Evolutionary conservation across 257 asterid species (phyloP).

Genomic region (Solanum boliviense): DNA sequence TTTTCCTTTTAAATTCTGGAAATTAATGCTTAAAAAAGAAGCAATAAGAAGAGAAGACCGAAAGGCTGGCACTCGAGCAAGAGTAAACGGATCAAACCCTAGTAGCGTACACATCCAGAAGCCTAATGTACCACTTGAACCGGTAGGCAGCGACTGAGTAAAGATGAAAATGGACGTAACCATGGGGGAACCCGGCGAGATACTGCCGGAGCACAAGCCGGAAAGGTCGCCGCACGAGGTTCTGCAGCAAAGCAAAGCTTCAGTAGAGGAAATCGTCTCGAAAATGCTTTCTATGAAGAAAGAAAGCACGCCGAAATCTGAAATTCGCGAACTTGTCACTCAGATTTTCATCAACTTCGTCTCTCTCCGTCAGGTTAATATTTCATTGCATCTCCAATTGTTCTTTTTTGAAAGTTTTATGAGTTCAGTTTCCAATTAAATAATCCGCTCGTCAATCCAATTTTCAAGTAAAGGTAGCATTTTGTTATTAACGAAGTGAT

Average conservation of each 20-base stretch:
- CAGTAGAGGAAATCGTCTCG: slow-evolving; percentile 67
- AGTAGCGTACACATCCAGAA: neutral
- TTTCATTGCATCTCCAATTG: neutral
- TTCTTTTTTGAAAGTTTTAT: neutral
- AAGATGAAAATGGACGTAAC: slow-evolving; percentile 28
- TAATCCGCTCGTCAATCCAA: neutral
- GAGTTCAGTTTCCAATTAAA: neutral
- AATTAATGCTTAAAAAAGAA: neutral
- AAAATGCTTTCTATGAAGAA: slow-evolving; percentile 62
- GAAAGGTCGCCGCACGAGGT: slow-evolving; percentile 64
- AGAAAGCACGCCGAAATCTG: slow-evolving; percentile 49
- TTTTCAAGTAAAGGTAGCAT: neutral
- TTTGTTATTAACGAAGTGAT: neutral
- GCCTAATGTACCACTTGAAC: neutral
- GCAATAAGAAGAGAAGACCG: neutral
- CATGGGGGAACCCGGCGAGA: slow-evolving; percentile 90
- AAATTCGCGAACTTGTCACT: slow-evolving; percentile 61
- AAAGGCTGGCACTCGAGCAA: neutral
- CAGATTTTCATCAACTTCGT: slow-evolving; percentile 79
- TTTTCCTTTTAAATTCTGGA: neutral
- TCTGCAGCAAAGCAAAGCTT: slow-evolving; percentile 52
- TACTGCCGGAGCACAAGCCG: slow-evolving; percentile 72
- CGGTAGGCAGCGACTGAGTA: neutral
- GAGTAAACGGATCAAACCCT: neutral
- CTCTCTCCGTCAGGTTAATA: slow-evolving; percentile 72